Conservation (phyloP, 768 basidiomycete species). For the Mycena pura region DNA sequence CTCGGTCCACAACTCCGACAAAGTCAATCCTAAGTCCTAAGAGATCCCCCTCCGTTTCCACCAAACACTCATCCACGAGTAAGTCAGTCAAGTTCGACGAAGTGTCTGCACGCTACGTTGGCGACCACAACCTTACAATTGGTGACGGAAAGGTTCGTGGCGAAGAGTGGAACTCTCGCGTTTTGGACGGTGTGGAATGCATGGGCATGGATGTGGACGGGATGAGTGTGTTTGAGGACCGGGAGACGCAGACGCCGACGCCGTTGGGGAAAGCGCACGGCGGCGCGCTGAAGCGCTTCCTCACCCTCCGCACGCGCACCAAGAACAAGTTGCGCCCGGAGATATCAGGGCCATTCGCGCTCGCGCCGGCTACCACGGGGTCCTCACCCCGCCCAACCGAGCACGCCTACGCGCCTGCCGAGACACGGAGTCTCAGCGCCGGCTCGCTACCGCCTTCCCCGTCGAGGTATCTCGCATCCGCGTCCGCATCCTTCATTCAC, state of each 20-base stretch:
- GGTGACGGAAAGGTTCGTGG: slow-evolving; percentile 28
- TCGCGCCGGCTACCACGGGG: slow-evolving; percentile 15
- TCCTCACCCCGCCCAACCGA: neutral
- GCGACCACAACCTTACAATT: slow-evolving; percentile 38
- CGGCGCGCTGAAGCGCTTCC: slow-evolving; percentile 20
- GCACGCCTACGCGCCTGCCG: neutral
- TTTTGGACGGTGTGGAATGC: slow-evolving; percentile 7
- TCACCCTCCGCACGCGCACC: slow-evolving; percentile 18
- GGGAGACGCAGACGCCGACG: slow-evolving; percentile 14
- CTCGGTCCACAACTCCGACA: slow-evolving; percentile 26
- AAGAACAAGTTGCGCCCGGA: slow-evolving; percentile 23
- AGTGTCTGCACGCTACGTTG: slow-evolving; percentile 62
- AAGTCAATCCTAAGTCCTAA: slow-evolving; percentile 62
- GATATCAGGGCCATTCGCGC: slow-evolving; percentile 28
- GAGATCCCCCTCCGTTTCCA: slow-evolving; percentile 53
- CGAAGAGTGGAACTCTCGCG: slow-evolving; percentile 18
- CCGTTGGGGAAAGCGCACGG: slow-evolving; percentile 10
- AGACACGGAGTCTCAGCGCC: slow-evolving; percentile 12
- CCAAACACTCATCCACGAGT: slow-evolving; percentile 41
- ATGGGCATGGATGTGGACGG: slow-evolving; percentile 35
- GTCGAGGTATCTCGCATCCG: slow-evolving; percentile 8
- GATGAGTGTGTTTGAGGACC: slow-evolving; percentile 40
- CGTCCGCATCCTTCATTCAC: slow-evolving; percentile 13
- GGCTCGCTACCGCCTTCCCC: neutral
- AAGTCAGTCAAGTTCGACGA: slow-evolving; percentile 79